phyloP scores from a whole-genome alignment of 2,329 filamentous ascomycete genomes.

The Penicillium sp. region DNA sequence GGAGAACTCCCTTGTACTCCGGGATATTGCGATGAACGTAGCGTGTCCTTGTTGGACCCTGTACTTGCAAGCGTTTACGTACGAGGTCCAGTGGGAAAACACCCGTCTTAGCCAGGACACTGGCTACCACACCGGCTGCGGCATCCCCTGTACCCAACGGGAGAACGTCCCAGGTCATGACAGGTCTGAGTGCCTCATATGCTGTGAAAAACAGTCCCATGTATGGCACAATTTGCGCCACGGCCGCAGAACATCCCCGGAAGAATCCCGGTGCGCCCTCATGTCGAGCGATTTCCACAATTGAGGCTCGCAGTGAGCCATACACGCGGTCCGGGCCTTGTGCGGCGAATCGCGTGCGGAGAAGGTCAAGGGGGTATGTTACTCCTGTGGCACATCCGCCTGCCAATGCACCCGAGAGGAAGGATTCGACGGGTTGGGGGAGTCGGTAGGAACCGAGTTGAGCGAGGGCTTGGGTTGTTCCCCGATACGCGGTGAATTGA shows the following conservation, averaged over 20 bases:
- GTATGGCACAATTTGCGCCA: constrained; percentile 88
- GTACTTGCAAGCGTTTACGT: constrained; percentile 89
- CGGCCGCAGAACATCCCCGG: constrained; percentile 75
- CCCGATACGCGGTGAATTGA: constrained; percentile 88
- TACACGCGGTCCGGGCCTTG: constrained; percentile 85
- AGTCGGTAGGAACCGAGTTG: constrained; percentile 52
- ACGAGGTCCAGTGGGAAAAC: constrained; percentile 94
- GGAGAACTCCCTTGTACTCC: constrained; percentile 68
- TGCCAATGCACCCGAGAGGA: constrained; percentile 77
- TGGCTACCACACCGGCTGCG: constrained; percentile 75
- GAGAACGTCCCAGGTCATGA: constrained; percentile 51
- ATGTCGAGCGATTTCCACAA: constrained; percentile 69
- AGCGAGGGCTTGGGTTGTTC: constrained; percentile 66
- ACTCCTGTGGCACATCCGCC: constrained; percentile 77
- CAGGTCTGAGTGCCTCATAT: constrained; percentile 74
- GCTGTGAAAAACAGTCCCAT: constrained; percentile 95
- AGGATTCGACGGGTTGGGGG: constrained; percentile 70
- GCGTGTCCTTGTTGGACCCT: constrained; percentile 75
- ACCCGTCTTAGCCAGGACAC: constrained; percentile 78
- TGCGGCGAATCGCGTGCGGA: constrained; percentile 94
- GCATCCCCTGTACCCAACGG: constrained; percentile 80
- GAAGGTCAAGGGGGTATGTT: constrained; percentile 90
- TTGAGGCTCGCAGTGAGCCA: constrained; percentile 63
- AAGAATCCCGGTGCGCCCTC: constrained; percentile 85
- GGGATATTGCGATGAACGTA: constrained; percentile 91